A percentile compares a stretch with the other conserved stretches of the same genome.
These are phyloP conservation scores for Dendrostoma leiphaemia DNA, from an alignment of 2,329 filamentous ascomycete genomes.

Conservation along the genomic window DNA sequence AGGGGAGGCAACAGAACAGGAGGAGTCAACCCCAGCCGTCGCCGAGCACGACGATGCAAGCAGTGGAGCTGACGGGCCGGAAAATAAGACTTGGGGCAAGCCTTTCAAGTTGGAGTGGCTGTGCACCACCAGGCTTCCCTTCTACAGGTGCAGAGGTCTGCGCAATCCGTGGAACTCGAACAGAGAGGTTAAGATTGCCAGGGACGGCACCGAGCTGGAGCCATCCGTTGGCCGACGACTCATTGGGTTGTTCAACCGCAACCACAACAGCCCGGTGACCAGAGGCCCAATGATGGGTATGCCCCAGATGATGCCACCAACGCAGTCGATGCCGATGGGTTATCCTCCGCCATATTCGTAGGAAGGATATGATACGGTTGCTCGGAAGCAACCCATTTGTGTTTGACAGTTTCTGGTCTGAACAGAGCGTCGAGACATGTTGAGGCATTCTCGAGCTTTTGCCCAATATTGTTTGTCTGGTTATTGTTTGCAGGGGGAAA, in stretches of 20 bases:
- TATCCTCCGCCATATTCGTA: constrained; percentile 9
- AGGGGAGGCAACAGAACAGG: constrained; percentile 37
- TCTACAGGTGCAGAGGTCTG: constrained; percentile 82
- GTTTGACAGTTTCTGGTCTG: not conserved
- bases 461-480: not conserved
- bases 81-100: constrained; percentile 76
- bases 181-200: constrained; percentile 90
- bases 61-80: constrained; percentile 39
- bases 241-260: constrained; percentile 72
- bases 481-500: not conserved
- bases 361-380: not conserved
- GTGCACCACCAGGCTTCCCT: constrained; percentile 78
- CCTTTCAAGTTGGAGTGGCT: constrained; percentile 91
- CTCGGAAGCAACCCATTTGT: not conserved
- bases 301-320: constrained; percentile 7
- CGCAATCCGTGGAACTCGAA: constrained; percentile 96
- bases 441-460: not conserved
- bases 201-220: constrained; percentile 92
- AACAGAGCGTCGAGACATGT: not conserved
- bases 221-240: constrained; percentile 74
- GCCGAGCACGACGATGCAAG: constrained; percentile 38
- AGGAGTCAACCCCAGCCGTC: constrained; percentile 40
- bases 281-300: constrained; percentile 15
- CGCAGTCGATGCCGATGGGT: constrained; percentile 16
- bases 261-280: constrained; percentile 11